These are phyloP conservation scores for Cryptococcus floricola DNA, from an alignment of 1,284 basidiomycete genomes.

Conservation along the genomic window DNA sequence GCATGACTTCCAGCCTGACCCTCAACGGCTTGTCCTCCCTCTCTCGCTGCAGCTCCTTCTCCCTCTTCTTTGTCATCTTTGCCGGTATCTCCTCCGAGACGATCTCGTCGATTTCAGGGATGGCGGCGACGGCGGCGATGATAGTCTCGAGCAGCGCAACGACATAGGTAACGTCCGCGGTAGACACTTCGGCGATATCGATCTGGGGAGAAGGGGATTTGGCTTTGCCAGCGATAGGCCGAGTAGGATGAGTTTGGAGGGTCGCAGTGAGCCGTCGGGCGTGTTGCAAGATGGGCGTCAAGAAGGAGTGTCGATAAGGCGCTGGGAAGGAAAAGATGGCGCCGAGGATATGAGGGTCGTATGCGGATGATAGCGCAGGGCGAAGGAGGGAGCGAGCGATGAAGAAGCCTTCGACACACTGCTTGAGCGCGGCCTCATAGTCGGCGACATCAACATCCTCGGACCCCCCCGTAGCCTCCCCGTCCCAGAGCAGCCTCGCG, in stretches of 20 bases:
- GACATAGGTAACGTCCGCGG: neutral
- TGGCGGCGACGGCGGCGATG: neutral
- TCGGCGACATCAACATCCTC: too few relatives aligned
- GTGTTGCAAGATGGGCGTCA: constrained; percentile 14
- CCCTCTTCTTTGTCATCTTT: constrained; percentile 1
- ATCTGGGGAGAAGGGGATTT: neutral
- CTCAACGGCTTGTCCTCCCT: constrained; percentile 16
- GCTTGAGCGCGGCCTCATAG: constrained; percentile 1
- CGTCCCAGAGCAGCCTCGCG: constrained; percentile 1
- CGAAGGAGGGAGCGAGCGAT: neutral
- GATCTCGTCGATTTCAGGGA: neutral
- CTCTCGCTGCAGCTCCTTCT: constrained; percentile 9
- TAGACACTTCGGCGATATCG: neutral
- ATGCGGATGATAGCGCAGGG: neutral
- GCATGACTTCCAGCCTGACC: constrained; percentile 22
- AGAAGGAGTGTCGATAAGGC: constrained; percentile 4
- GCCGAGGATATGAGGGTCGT: constrained; percentile 17
- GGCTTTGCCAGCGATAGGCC: constrained; percentile 9
- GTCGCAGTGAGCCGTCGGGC: constrained; percentile 7
- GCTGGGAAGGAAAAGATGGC: constrained; percentile 12
- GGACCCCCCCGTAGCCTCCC: too few relatives aligned
- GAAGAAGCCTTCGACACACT: constrained; percentile 16
- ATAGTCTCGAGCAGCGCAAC: constrained; percentile 2
- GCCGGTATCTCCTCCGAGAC: neutral
- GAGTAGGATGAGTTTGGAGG: constrained; percentile 12